A percentile compares a stretch with the other conserved stretches of the same genome.
phyloP scores from a whole-genome alignment of 1,139 yeast genomes.

The Pichia terricola region DNA sequence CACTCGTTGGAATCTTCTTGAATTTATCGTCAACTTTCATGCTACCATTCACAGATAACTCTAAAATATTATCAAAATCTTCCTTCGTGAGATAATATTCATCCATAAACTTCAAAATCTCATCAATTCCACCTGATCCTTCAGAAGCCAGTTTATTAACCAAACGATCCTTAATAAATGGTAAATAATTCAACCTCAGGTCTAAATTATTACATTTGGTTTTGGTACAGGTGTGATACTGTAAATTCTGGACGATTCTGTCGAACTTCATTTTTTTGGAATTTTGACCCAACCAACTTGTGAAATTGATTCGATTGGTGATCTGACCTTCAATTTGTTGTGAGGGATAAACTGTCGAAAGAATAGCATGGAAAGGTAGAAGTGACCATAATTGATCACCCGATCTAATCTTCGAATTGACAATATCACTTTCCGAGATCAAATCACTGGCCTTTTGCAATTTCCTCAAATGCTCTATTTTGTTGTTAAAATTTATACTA shows the following conservation, averaged over 20 bases:
- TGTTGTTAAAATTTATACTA: slow-evolving; percentile 20
- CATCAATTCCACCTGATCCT: slow-evolving; percentile 55
- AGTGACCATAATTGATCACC: slow-evolving; percentile 95
- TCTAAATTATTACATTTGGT: slow-evolving; percentile 72
- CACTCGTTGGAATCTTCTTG: slow-evolving; percentile 62
- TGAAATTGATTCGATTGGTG: slow-evolving; percentile 63
- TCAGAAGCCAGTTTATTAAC: slow-evolving; percentile 43
- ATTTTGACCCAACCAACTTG: slow-evolving; percentile 86
- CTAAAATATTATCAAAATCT: slow-evolving; percentile 85
- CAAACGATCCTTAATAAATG: slow-evolving; percentile 49
- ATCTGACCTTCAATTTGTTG: slow-evolving; percentile 67
- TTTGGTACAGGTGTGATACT: slow-evolving; percentile 74
- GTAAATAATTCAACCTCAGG: slow-evolving; percentile 69
- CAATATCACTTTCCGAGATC: slow-evolving; percentile 63
- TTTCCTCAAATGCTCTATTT: slow-evolving; percentile 44
- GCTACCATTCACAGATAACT: slow-evolving; percentile 60
- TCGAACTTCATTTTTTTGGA: slow-evolving; percentile 74
- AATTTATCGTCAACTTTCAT: slow-evolving; percentile 33
- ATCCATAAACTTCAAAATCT: slow-evolving; percentile 66
- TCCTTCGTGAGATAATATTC: slow-evolving; percentile 76
- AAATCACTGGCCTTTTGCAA: slow-evolving; percentile 79
- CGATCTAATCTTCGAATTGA: slow-evolving; percentile 75
- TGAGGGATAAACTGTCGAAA: slow-evolving; percentile 80
- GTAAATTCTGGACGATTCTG: slow-evolving; percentile 76
- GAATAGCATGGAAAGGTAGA: slow-evolving; percentile 83